Evolutionary conservation across 179 eudicot genomes (phyloP).

Genomic region (Nepenthes alata): DNA sequence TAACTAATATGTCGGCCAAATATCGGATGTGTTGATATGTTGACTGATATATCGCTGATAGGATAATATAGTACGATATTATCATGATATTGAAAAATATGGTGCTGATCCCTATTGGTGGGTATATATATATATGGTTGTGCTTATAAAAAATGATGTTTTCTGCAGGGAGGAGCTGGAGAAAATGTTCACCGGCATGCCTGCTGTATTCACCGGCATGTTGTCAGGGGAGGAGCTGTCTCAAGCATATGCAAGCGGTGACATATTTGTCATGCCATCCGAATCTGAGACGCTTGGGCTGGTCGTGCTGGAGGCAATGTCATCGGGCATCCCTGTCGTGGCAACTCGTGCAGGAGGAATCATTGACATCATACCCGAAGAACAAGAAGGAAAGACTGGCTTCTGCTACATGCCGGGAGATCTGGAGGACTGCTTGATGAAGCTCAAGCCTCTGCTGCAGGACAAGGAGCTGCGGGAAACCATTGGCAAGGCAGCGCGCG

Average conservation of each 20-base stretch:
- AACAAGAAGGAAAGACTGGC: slow-evolving; percentile 69
- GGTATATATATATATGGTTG: too few species aligned
- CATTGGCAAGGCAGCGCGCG: slow-evolving; percentile 71
- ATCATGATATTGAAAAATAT: too few species aligned
- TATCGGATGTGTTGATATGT: too few species aligned
- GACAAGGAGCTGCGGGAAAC: slow-evolving; percentile 41
- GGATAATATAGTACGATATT: too few species aligned
- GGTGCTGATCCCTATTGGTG: too few species aligned
- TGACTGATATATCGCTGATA: too few species aligned
- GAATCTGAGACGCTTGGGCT: slow-evolving; percentile 89
- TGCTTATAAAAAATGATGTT: background rate
- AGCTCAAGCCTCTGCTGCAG: slow-evolving; percentile 49
- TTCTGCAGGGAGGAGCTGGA: slow-evolving; percentile 29
- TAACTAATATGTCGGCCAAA: too few species aligned
- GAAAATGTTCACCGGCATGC: slow-evolving; percentile 42
- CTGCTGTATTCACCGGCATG: slow-evolving; percentile 87
- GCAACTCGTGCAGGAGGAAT: slow-evolving; percentile 95
- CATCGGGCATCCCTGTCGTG: slow-evolving; percentile 88
- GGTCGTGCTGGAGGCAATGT: slow-evolving; percentile 91
- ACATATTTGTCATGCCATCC: slow-evolving; percentile 80
- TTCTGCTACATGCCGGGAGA: slow-evolving; percentile 67
- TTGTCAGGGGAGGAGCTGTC: slow-evolving; percentile 86
- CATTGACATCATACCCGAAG: slow-evolving; percentile 69
- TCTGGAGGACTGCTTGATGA: slow-evolving; percentile 56
- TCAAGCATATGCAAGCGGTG: slow-evolving; percentile 87